These are phyloP conservation scores for Austropuccinia psidii DNA, from an alignment of 1,284 basidiomycete species.

Conservation along the genomic window DNA sequence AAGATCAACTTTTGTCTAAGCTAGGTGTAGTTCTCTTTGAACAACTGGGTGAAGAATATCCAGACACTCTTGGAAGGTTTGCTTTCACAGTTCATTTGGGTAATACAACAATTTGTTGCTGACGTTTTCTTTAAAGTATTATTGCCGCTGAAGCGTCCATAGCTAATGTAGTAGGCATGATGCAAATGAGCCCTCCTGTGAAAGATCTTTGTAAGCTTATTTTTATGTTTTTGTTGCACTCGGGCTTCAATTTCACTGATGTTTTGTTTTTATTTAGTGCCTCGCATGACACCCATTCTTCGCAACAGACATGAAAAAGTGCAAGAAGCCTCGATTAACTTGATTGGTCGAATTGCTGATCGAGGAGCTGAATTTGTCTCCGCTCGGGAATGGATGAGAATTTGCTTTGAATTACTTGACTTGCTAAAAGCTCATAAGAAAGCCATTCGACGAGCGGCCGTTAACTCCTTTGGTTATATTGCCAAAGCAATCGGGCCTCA, in stretches of 20 bases:
- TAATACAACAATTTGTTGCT: too few relatives aligned
- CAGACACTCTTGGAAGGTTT: slow-evolving; percentile 78
- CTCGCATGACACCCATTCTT: slow-evolving; percentile 98
- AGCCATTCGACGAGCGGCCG: slow-evolving; percentile 93
- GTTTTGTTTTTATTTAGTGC: slow-evolving; percentile 56
- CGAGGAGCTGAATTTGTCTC: slow-evolving; percentile 97
- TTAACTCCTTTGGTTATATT: slow-evolving; percentile 99
- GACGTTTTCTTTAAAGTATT: slow-evolving; percentile 62
- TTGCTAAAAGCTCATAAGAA: slow-evolving; percentile 98
- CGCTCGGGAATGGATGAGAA: slow-evolving; percentile 92
- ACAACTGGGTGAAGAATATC: slow-evolving; percentile 98
- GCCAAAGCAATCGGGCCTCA: slow-evolving; percentile 99
- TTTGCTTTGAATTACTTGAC: slow-evolving; percentile 96
- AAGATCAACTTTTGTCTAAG: slow-evolving; percentile 90
- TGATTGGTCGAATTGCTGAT: slow-evolving; percentile 99
- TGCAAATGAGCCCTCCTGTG: slow-evolving; percentile 98
- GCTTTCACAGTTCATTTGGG: slow-evolving; percentile 39
- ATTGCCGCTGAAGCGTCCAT: slow-evolving; percentile 97
- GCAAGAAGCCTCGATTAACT: slow-evolving; percentile 97
- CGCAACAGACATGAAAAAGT: slow-evolving; percentile 99
- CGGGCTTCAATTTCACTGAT: neutral
- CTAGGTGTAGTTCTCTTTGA: slow-evolving; percentile 95
- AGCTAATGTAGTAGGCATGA: slow-evolving; percentile 99
- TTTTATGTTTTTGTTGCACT: neutral
- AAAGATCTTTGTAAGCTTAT: slow-evolving; percentile 80